phyloP scores from a whole-genome alignment of 371 early-diverging fungal species.

The Conidiobolus incongruus region DNA sequence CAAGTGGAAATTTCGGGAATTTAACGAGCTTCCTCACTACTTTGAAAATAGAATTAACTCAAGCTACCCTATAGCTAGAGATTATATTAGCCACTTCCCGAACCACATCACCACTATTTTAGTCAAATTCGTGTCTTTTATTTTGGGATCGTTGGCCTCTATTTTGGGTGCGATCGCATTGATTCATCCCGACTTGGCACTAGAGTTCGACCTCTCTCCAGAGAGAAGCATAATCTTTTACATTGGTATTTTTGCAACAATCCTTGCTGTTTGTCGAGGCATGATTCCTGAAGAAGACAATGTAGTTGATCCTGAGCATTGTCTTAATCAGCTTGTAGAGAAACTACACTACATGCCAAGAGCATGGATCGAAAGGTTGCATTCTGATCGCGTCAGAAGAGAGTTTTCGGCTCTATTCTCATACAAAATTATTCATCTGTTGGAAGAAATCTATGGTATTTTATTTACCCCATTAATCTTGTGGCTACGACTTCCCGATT shows the following conservation, averaged over 20 bases:
- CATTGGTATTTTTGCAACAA: constrained; percentile 65
- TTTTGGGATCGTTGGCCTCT: constrained; percentile 75
- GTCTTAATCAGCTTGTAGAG: constrained; percentile 50
- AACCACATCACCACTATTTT: constrained; percentile 51
- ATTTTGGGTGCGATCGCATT: constrained; percentile 59
- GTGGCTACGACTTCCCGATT: constrained; percentile 49
- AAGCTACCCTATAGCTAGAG: constrained; percentile 42
- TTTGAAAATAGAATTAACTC: constrained; percentile 52
- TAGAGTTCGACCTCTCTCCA: constrained; percentile 73
- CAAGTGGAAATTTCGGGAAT: constrained; percentile 83
- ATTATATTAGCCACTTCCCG: constrained; percentile 78
- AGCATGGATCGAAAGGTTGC: constrained; percentile 62
- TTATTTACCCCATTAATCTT: constrained; percentile 70
- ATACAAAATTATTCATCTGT: constrained; percentile 49
- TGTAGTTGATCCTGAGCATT: constrained; percentile 55
- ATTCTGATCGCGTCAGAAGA: constrained; percentile 62
- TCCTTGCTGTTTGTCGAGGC: constrained; percentile 58
- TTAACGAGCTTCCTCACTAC: constrained; percentile 86
- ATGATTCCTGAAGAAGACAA: constrained; percentile 65
- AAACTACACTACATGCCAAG: constrained; percentile 78
- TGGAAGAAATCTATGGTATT: constrained; percentile 64
- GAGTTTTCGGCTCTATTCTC: constrained; percentile 63
- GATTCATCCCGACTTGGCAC: constrained; percentile 64
- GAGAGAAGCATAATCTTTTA: constrained; percentile 76
- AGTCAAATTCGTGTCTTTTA: constrained; percentile 69